Percentiles rank a stretch among this genome's conserved stretches.
These are phyloP conservation scores for Ogataea populi-albae DNA, from an alignment of 805 yeast species.

Conservation along the genomic window DNA sequence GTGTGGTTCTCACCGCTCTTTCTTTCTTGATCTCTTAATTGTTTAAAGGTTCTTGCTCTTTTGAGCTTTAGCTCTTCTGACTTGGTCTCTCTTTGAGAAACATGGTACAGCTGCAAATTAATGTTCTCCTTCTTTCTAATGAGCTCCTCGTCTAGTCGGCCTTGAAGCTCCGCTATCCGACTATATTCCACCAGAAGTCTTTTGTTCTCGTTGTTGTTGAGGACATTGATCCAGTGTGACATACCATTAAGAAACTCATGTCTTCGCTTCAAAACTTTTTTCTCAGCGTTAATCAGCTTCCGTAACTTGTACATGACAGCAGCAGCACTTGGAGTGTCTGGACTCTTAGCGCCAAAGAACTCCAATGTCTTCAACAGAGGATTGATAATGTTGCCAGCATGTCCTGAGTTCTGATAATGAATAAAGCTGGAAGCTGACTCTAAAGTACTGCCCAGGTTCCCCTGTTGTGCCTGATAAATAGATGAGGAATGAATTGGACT, in stretches of 20 bases:
- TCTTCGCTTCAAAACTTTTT: conserved; percentile 35
- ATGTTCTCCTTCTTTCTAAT: conserved; percentile 44
- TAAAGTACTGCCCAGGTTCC: conserved; percentile 12
- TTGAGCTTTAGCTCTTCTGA: conserved; percentile 37
- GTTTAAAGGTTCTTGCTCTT: conserved; percentile 37
- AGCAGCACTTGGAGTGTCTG: conserved; percentile 26
- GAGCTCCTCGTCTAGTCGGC: conserved; percentile 33
- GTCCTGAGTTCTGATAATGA: conserved; percentile 20
- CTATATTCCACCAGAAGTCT: conserved; percentile 40
- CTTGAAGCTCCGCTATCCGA: conserved; percentile 37
- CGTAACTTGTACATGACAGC: conserved; percentile 34
- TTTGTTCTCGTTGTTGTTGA: conserved; percentile 40
- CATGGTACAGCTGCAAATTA: conserved; percentile 42
- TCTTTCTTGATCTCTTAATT: conserved; percentile 41
- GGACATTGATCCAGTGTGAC: conserved; percentile 38
- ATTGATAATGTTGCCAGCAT: conserved; percentile 20
- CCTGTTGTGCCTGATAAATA: conserved; percentile 15
- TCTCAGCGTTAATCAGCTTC: conserved; percentile 39
- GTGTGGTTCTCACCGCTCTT: conserved; percentile 45
- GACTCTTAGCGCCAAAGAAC: conserved; percentile 25
- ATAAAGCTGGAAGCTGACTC: conserved; percentile 19
- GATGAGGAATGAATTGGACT: conserved; percentile 24
- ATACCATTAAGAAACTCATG: conserved; percentile 40
- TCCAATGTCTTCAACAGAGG: conserved; percentile 26
- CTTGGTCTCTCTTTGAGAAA: conserved; percentile 50